Evolutionary conservation across 345 rosid genomes (phyloP), one percentile per base, ranked within the genome.

Genomic region (Sonneratia caseolaris): DNA sequence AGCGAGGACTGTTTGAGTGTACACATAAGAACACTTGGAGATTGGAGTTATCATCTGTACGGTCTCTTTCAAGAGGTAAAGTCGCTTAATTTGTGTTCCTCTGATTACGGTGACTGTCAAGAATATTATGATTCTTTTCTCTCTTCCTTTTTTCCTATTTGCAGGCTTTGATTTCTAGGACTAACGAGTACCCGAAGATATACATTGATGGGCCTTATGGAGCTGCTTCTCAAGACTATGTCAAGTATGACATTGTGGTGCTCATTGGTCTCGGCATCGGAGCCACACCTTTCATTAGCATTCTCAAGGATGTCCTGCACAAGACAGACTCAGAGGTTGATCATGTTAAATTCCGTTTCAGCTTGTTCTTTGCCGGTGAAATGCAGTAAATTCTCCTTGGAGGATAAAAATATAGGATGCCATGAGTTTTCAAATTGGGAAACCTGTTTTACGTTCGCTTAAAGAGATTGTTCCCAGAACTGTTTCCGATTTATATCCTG

Each of bases 231-330:
- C 91, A 87, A 69, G 87, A 87, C 78, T 77, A 87, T 45, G 69
- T 66, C 74, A 85, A 87, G 75, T 87, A 87, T 37, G 91, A 87
- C 12, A 32, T 81, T 0, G 79, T 87, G 24, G 64, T 85, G 68
- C 75, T 87, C 55, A 78, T 85, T 21, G 91, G 91, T 64, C 87
- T 85, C 15, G 91, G 91, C 59, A 87, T 87, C 4, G 91, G 91
- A 69, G 80, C 79, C 45, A 87, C 91, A 4, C 91, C 89, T 4
- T 87, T 85, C 79, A 76, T 85, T 56, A 83, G 87, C 84, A 82
- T 87, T 76, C 84, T 87, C 71, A 81, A 78, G 77, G 89, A 87
- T 67, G 24, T 83, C 55, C 55, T 68, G 55, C 55, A n/a, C 37
- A 45, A 68, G 55, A 45, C 32, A 11, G 19, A 43, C 53, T 22